Conservation (phyloP, 2,329 filamentous ascomycete species). For the Nemania serpens region DNA sequence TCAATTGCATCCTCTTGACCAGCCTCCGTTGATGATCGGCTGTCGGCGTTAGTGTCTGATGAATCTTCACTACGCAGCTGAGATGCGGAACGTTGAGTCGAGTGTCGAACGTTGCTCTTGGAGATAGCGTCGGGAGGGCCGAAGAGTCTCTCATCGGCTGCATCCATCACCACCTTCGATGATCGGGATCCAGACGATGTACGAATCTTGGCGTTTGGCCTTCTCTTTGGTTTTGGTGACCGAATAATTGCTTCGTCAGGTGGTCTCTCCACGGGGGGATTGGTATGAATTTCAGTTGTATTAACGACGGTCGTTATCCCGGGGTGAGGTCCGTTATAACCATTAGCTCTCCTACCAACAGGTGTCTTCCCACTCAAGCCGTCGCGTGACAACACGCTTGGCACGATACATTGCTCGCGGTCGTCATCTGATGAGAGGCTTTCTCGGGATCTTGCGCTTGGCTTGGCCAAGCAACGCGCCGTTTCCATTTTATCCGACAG, state of each 20-base stretch:
- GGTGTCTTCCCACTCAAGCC: conserved; percentile 7
- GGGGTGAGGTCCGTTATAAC: conserved; percentile 15
- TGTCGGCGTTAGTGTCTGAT: conserved; percentile 24
- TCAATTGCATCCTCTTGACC: conserved; percentile 16
- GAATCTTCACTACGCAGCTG: conserved; percentile 30
- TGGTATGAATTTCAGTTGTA: conserved; percentile 19
- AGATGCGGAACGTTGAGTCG: conserved; percentile 32
- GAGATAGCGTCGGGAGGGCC: conserved; percentile 34
- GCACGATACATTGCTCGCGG: conserved; percentile 17
- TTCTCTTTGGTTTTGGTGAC: conserved; percentile 34
- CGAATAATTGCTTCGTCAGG: conserved; percentile 21
- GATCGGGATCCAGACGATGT: conserved; percentile 37
- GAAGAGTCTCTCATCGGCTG: conserved; percentile 30
- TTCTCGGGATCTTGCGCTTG: conserved; percentile 35
- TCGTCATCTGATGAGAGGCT: conserved; percentile 27
- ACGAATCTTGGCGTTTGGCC: conserved; percentile 39
- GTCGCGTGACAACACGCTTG: conserved; percentile 21
- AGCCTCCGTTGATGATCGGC: conserved; percentile 21
- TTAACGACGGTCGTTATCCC: conserved; percentile 25
- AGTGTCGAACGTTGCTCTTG: conserved; percentile 32
- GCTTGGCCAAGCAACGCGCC: conserved; percentile 16
- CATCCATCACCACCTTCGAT: conserved; percentile 30
- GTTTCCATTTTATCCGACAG: conserved; percentile 49
- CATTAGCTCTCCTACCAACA: conserved; percentile 12
- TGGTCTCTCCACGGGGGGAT: conserved; percentile 10